A percentile compares a stretch with the other conserved stretches of the same genome.
Evolutionary conservation across 495 filamentous ascomycete genomes (phyloP).

Genomic region (Glonium stellatum): DNA sequence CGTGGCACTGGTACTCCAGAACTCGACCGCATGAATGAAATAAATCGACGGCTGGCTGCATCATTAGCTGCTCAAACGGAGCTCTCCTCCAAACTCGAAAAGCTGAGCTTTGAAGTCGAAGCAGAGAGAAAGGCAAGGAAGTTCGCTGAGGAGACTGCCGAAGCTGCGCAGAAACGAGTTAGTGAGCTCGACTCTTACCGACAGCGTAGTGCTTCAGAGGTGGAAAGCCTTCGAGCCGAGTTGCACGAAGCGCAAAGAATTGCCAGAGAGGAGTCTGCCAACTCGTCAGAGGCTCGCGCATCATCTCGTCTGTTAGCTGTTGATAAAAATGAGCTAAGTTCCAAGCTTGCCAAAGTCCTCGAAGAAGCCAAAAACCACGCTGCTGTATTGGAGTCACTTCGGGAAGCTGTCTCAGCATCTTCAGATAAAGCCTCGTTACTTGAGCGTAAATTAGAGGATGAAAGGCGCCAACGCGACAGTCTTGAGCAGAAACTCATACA

Average conservation of each 20-base stretch:
- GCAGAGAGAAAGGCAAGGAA: constrained; percentile 73
- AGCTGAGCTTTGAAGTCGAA: constrained; percentile 60
- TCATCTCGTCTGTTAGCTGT: constrained; percentile 64
- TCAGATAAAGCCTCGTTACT: constrained; percentile 65
- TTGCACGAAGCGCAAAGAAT: constrained; percentile 68
- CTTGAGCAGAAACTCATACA: constrained; percentile 74
- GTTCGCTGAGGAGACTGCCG: constrained; percentile 80
- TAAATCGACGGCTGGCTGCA: constrained; percentile 72
- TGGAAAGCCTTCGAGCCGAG: constrained; percentile 77
- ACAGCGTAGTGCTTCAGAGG: constrained; percentile 70
- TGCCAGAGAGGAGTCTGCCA: constrained; percentile 69
- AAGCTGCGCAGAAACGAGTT: constrained; percentile 74
- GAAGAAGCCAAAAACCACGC: constrained; percentile 62
- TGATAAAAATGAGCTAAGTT: constrained; percentile 74
- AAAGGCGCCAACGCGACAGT: constrained; percentile 64
- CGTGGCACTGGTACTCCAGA: constrained; percentile 49
- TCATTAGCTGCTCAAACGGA: constrained; percentile 73
- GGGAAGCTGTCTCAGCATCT: constrained; percentile 72
- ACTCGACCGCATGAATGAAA: constrained; percentile 63
- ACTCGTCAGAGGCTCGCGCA: constrained; percentile 66
- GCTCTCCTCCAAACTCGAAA: constrained; percentile 61
- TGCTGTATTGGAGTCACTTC: constrained; percentile 65
- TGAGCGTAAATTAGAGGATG: constrained; percentile 78
- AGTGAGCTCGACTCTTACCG: constrained; percentile 74
- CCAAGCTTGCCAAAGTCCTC: constrained; percentile 60